Base-by-base conservation (phyloP, 2,329 filamentous ascomycete species). In the Tricladium varicosporioides region DNA sequence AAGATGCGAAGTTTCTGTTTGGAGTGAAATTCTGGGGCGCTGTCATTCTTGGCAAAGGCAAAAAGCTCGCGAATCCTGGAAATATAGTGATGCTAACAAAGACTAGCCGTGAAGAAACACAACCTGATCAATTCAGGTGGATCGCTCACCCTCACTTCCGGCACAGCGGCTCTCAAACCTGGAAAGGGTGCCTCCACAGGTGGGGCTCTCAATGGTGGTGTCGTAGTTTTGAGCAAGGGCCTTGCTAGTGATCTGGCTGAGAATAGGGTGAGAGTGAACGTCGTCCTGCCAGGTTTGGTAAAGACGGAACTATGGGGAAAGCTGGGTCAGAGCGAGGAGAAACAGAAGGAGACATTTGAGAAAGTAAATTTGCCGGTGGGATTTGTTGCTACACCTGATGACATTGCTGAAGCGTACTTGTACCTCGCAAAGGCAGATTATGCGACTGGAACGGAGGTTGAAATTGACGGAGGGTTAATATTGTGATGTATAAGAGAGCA, bases 261-360 rank as follows among this genome's bases (percentile, higher is more conserved):
- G 7, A 78, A 78, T 61, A 86, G 84, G 0, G 71, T 87, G 4
- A 73, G 86, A 3, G 84, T 87, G 40, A 89, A 89, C 66, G 69
- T 79, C 1, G 80, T 88, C 1, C 74, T 72, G 48, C 84, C 84
- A 0, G 86, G 85, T 0, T 73, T 76, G 0, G 75, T 81, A 0
- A 68, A 76, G 42, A 84, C 80, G 2, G 76, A 78, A 51, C 56
- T 82, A 14, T 78, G 71, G 72, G 70, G 69, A 2, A 58, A 63
- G 46, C 44, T 62, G 27, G 60, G 62, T 27, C 60, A 56, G 54
- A 62, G 47, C 8, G 69, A 71, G 13, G 65, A 69, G 15, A 63
- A 63, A 11, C 64, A 65, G 48, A 65, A 72, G 13, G 59, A 57
- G 14, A 64, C 59, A 31, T 65, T 62, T 56, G 59, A 57, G 18